Conservation (phyloP, 225 moss, liverwort and hornwort genomes). For the Pseudoscleropodium purum region DNA sequence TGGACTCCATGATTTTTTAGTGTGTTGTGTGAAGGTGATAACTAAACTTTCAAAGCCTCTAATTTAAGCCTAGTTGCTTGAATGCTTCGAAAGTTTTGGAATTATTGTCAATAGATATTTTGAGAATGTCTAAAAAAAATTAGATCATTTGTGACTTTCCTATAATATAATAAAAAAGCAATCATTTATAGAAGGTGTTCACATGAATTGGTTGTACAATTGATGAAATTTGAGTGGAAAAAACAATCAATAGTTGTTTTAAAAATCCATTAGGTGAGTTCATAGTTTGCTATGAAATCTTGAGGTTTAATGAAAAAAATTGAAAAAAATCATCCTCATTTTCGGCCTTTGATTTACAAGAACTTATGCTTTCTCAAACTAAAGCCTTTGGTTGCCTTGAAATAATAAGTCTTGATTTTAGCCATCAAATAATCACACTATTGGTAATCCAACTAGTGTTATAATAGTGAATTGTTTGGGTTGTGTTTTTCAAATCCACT, state of each 20-base stretch:
- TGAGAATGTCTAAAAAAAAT: background rate
- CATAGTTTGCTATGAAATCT: background rate
- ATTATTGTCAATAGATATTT: background rate
- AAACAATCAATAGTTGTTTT: background rate
- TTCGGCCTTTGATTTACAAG: fast-evolving
- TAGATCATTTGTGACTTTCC: background rate
- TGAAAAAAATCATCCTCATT: background rate
- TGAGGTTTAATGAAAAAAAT: background rate
- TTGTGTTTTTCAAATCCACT: no score
- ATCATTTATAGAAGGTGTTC: background rate
- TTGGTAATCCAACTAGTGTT: fast-evolving
- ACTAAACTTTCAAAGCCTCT: background rate
- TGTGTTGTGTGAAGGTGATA: background rate
- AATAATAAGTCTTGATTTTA: background rate
- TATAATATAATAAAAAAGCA: background rate
- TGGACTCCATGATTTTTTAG: background rate
- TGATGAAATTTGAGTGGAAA: background rate
- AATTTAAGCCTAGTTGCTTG: background rate
- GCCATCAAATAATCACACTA: fast-evolving
- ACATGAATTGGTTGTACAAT: background rate
- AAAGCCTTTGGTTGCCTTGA: background rate
- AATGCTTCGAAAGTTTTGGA: background rate
- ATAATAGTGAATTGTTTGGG: no score
- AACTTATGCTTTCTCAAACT: fast-evolving
- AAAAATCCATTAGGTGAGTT: background rate